phyloP scores from a whole-genome alignment of 1,284 basidiomycete genomes.

The Ganoderma multipileum region DNA sequence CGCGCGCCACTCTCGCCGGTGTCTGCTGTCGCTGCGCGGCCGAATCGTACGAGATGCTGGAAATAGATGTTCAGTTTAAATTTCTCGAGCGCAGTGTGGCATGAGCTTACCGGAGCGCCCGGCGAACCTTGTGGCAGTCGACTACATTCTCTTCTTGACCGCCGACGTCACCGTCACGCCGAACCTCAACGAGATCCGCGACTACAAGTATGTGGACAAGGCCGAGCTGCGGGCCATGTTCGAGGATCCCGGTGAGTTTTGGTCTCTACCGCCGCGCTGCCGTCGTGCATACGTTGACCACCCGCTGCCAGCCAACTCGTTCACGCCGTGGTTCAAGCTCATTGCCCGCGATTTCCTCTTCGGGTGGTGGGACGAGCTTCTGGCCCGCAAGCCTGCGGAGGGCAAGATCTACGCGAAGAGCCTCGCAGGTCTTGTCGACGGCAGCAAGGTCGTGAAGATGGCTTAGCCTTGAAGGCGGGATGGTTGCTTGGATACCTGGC shows the following conservation, averaged over 20 bases:
- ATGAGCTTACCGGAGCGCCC: constrained; percentile 12
- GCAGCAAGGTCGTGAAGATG: constrained; percentile 82
- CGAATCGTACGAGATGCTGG: constrained; percentile 7
- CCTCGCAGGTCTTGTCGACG: constrained; percentile 73
- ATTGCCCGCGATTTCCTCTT: constrained; percentile 97
- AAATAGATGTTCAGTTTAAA: neutral
- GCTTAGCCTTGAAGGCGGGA: constrained; percentile 46
- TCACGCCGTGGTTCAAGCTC: constrained; percentile 99
- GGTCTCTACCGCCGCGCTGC: constrained; percentile 13
- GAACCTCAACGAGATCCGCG: constrained; percentile 93
- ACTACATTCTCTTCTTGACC: constrained; percentile 97
- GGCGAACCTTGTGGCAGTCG: constrained; percentile 65
- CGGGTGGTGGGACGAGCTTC: constrained; percentile 97
- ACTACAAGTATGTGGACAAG: constrained; percentile 91
- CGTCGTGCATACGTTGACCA: constrained; percentile 1
- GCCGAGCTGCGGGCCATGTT: constrained; percentile 93
- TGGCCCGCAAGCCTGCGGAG: constrained; percentile 62
- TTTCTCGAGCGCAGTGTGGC: neutral
- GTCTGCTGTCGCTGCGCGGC: neutral
- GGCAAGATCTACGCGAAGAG: constrained; percentile 75
- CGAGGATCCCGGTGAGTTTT: constrained; percentile 69
- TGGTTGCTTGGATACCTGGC: neutral
- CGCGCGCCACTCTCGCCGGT: neutral
- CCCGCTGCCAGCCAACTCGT: constrained; percentile 70
- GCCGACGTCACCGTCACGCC: constrained; percentile 86